Evolutionary conservation across 1,139 yeast genomes (phyloP), one percentile per base, ranked within the genome.

Genomic region (Magnusiomyces sp.): DNA sequence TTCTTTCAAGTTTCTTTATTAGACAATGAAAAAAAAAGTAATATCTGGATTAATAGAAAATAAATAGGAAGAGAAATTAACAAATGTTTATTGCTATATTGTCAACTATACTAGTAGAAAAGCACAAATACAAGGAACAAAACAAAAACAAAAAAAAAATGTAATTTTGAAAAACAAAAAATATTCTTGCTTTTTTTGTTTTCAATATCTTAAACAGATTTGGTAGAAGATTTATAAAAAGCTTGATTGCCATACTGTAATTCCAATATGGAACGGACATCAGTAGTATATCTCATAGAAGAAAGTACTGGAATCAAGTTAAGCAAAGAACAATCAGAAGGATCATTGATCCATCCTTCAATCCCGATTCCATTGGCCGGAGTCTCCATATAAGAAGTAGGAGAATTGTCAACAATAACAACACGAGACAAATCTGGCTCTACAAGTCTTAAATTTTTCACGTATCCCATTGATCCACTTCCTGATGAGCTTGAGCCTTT

Each of bases 301-400:
- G 84, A 80, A 49, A 92, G 71, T 63, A 92, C 70, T 1, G 98
- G 97, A 46, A 92, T 67, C 49, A 92, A 69, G 59, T 87, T 81
- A 64, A 92, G 70, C 52, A 92, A 71, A 60, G 88, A 95, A 27
- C 82, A 74, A 63, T 92, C 98, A 43, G 83, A 79, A 19, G 95
- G 95, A 67, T 92, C 98, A 61, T 87, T 88, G 55, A 92, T 88
- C 98, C 98, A 92, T 43, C 98, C 97, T 67, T 90, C 97, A 19
- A 92, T 88, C 70, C 84, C 81, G 37, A 92, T 81, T 0, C 96
- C 98, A 63, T 92, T 92, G 58, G 82, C 81, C 55, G 81, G 87
- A 63, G 92, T 92, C 63, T 80, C 69, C 11, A 89, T 83, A 65
- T 87, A 92, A 62, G 95, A 83, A 10, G 88, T 75, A 1, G 97